Base-by-base conservation (phyloP, 176 grass and related monocot genomes). In the Triticum dicoccoides region DNA sequence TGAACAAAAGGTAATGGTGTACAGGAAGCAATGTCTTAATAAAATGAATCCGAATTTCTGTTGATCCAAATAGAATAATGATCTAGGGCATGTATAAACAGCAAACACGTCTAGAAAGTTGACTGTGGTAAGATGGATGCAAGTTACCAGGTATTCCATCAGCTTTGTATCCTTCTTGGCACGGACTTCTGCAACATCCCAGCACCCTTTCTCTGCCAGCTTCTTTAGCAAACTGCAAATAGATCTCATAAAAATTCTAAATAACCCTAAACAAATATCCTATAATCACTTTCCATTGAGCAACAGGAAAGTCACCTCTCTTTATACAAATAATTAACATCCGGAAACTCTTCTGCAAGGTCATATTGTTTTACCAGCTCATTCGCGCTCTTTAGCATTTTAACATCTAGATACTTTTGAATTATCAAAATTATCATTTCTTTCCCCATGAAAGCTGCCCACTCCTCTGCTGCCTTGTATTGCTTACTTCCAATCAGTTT, bases 181-280 rank as follows among this genome's bases (percentile, higher is more conserved):
- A 54, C 86, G 86, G 6, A 86, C 73, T 91, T 98, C 96, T 79
- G 93, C 96, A 89, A 98, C 63, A 79, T 98, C 96, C 96, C 96
- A 98, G 66, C 92, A 95, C 37, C 96, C 96, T 94, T 92, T 95
- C 81, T 98, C 96, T 79, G 93, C 96, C 71, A 98, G 86, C 81
- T 95, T 98, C 85, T 95, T 98, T 41, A 98, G 66, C 86, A 84
- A 88, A 89, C 96, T 95, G 70, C 66, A 89, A 81, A 83, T 37
- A 35, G n/a, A 69, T 51, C 80, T 75, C 68, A 68, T 27, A 64
- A 52, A 76, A 34, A 52, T 83, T 80, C 34, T 77, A 76, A 18
- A 66, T 68, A 88, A 42, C 54, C 33, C 20, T 76, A 65, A 73
- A 73, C 6, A 47, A 21, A 82, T 75, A 80, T 77, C 9, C 11